Evolutionary conservation across 352 stramenopile genomes (phyloP).

Genomic region (Pythium dissotocum): DNA sequence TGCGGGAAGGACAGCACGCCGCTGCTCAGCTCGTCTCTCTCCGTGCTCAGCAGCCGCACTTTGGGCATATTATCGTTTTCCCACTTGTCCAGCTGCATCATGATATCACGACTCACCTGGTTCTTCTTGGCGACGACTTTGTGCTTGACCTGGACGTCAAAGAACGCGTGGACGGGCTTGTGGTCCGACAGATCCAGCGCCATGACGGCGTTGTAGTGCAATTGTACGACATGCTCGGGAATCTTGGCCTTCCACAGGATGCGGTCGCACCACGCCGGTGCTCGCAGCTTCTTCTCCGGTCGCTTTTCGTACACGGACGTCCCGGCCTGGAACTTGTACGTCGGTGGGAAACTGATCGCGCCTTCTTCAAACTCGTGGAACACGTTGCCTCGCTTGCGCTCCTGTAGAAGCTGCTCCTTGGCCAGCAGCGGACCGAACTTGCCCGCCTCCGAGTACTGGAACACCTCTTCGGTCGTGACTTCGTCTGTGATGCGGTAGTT

Average conservation of each 20-base stretch:
- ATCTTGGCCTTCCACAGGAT: slow-evolving; percentile 81
- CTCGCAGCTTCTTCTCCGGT: slow-evolving; percentile 98
- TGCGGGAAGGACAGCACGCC: slow-evolving; percentile 66
- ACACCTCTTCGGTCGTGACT: slow-evolving; percentile 73
- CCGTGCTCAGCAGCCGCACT: slow-evolving; percentile 74
- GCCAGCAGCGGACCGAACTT: slow-evolving; percentile 41
- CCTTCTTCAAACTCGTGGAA: slow-evolving; percentile 92
- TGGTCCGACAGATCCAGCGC: slow-evolving; percentile 97
- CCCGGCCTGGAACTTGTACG: slow-evolving; percentile 98
- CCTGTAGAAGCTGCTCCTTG: slow-evolving; percentile 67
- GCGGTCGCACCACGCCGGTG: slow-evolving; percentile 96
- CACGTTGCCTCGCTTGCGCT: slow-evolving; percentile 70
- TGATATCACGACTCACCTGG: slow-evolving; percentile 92
- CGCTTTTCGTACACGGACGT: slow-evolving; percentile 96
- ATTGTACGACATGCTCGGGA: slow-evolving; percentile 48
- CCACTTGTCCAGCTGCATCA: slow-evolving; percentile 94
- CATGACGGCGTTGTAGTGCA: slow-evolving; percentile 88
- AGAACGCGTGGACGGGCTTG: slow-evolving; percentile 95
- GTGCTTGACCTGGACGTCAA: slow-evolving; percentile 92
- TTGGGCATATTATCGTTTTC: slow-evolving; percentile 96
- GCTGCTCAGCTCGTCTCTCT: slow-evolving; percentile 42
- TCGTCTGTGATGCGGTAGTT: slow-evolving; percentile 91
- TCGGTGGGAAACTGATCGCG: slow-evolving; percentile 91
- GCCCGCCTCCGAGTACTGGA: slow-evolving; percentile 50
- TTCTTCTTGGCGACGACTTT: slow-evolving; percentile 90